A percentile compares a stretch with the other conserved stretches of the same genome.
These are phyloP conservation scores for Neckera pumila DNA, from an alignment of 225 moss, liverwort and hornwort species.

Conservation along the genomic window DNA sequence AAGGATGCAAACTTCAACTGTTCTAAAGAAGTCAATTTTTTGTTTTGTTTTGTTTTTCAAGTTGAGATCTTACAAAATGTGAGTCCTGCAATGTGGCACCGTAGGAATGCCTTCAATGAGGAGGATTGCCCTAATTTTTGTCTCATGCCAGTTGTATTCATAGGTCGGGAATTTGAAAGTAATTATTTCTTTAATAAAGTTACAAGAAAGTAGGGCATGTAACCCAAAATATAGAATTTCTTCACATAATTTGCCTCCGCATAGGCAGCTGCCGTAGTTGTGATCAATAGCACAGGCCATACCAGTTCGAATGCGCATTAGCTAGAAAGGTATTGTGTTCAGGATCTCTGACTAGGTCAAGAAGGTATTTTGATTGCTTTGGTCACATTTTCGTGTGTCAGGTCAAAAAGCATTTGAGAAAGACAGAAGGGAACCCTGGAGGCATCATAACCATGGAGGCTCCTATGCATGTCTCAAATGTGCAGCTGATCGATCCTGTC, in stretches of 20 bases:
- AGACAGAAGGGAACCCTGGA: constrained; percentile 64
- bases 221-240: too few relatives aligned
- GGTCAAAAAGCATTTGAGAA: constrained; percentile 82
- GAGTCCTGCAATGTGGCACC: not conserved
- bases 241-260: not conserved
- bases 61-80: not conserved
- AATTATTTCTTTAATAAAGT: not conserved
- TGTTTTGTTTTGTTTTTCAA: not conserved
- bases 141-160: not conserved
- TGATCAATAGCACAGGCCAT: not conserved
- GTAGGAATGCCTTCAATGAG: not conserved
- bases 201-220: too few relatives aligned
- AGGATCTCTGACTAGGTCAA: not conserved
- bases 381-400: constrained; percentile 1
- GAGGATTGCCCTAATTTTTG: not conserved
- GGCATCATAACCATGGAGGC: constrained; percentile 94
- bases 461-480: constrained; percentile 86
- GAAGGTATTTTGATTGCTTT: not conserved
- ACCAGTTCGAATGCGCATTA: not conserved
- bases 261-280: not conserved
- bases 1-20: not conserved
- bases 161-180: not conserved
- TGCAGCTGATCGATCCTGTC: constrained; percentile 89
- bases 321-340: too few relatives aligned
- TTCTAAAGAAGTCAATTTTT: not conserved